A percentile compares a stretch with the other conserved stretches of the same genome.
These are phyloP conservation scores for Metrosideros polymorpha DNA, from an alignment of 441 rosid species.

Conservation along the genomic window DNA sequence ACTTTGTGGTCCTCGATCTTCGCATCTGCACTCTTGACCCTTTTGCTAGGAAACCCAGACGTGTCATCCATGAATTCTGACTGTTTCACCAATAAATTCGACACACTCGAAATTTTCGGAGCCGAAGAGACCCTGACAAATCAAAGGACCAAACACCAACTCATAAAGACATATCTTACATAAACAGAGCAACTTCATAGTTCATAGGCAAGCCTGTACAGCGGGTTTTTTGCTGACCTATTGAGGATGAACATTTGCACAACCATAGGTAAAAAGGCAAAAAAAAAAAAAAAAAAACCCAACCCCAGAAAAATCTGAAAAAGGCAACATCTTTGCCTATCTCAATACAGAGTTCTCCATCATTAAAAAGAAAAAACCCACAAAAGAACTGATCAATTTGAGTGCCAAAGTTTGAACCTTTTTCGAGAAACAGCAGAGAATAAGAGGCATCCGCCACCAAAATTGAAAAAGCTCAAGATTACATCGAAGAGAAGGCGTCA, in stretches of 20 bases:
- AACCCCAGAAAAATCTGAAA: neutral
- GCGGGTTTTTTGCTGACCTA: neutral
- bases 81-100: neutral
- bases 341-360: neutral
- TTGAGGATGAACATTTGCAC: neutral
- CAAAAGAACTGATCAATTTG: neutral
- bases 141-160: neutral
- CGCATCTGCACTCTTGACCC: slow-evolving; percentile 5
- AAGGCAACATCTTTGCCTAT: neutral
- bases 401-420: neutral
- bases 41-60: slow-evolving; percentile 9
- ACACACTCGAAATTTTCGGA: neutral
- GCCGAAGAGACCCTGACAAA: neutral
- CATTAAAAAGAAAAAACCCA: neutral
- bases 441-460: neutral
- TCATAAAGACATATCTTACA: neutral
- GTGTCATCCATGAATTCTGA: slow-evolving; percentile 18
- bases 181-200: neutral
- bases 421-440: neutral
- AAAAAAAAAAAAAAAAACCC: neutral
- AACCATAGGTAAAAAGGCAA: neutral
- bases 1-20: slow-evolving; percentile 16
- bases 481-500: neutral
- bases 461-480: neutral
- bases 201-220: neutral